Percentiles rank a stretch among this genome's conserved stretches.
Conservation (phyloP, 2,329 filamentous ascomycete species). For the Aureobasidium subglaciale region DNA sequence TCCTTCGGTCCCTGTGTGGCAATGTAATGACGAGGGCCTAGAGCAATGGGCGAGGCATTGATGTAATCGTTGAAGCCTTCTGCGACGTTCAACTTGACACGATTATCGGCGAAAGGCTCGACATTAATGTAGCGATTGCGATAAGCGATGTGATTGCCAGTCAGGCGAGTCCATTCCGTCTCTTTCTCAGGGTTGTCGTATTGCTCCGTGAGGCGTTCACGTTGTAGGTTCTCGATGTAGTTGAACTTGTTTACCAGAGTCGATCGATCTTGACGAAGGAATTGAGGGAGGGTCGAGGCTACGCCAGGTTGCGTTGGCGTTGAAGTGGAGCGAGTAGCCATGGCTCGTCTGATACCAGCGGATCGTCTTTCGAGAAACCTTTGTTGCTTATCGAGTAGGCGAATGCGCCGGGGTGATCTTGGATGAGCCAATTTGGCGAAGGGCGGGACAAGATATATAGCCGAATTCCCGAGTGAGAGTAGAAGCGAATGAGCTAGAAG, state of each 20-base stretch:
- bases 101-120: conserved; percentile 80
- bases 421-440: background rate
- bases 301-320: background rate
- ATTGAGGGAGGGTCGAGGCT: conserved; percentile 38
- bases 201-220: conserved; percentile 39
- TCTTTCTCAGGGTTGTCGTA: conserved; percentile 31
- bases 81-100: conserved; percentile 72
- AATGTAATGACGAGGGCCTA: conserved; percentile 60
- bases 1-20: conserved; percentile 81
- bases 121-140: conserved; percentile 88
- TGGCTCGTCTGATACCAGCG: conserved; percentile 2
- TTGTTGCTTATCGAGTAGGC: conserved; percentile 14
- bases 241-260: conserved; percentile 53
- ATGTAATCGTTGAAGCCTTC: conserved; percentile 52
- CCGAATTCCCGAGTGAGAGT: background rate
- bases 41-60: conserved; percentile 42
- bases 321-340: background rate
- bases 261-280: conserved; percentile 43
- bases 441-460: background rate
- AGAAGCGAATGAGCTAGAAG: background rate
- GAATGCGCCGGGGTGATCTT: conserved; percentile 8
- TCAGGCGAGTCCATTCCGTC: conserved; percentile 54
- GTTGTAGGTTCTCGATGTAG: conserved; percentile 55
- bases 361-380: conserved; percentile 4
- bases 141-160: conserved; percentile 47